phyloP scores from a whole-genome alignment of 2,329 filamentous ascomycete species.

The Penicillium palitans region DNA sequence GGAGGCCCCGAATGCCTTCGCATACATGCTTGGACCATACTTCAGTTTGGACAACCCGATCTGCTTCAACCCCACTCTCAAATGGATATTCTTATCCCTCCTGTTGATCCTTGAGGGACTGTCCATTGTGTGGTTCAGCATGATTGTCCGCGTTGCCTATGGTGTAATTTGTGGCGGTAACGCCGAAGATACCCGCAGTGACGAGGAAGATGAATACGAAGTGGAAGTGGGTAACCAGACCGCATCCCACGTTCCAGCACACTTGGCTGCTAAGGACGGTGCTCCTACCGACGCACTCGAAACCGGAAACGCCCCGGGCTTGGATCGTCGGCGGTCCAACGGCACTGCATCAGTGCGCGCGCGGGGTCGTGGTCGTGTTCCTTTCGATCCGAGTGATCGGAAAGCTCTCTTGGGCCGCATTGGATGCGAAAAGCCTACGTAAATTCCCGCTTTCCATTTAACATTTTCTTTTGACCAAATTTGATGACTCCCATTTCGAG shows the following conservation, averaged over 20 bases:
- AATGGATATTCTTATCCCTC: conserved; percentile 73
- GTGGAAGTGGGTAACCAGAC: conserved; percentile 18
- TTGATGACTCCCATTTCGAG: conserved; percentile 19
- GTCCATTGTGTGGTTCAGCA: conserved; percentile 81
- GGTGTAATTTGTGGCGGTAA: conserved; percentile 71
- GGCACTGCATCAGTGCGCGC: conserved; percentile 36
- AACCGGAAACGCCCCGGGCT: conserved; percentile 29
- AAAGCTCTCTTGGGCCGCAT: conserved; percentile 81
- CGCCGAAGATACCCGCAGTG: conserved; percentile 84
- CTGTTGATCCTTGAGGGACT: conserved; percentile 77
- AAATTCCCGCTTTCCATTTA: conserved; percentile 8
- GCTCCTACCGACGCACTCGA: conserved; percentile 23
- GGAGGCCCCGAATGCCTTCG: conserved; percentile 46
- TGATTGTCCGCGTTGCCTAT: conserved; percentile 81
- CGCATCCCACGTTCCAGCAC: conserved; percentile 30
- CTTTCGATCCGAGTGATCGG: conserved; percentile 43
- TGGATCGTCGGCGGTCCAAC: conserved; percentile 39
- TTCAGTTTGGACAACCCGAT: conserved; percentile 68
- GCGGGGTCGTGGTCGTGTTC: conserved; percentile 40
- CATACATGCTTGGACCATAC: conserved; percentile 73
- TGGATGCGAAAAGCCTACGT: conserved; percentile 71
- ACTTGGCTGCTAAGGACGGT: conserved; percentile 25
- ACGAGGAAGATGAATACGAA: conserved; percentile 67
- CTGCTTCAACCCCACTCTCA: conserved; percentile 75
- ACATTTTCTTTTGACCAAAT: conserved; percentile 9